Conservation (phyloP, 2,329 filamentous ascomycete species). For the Exophiala xenobiotica region DNA sequence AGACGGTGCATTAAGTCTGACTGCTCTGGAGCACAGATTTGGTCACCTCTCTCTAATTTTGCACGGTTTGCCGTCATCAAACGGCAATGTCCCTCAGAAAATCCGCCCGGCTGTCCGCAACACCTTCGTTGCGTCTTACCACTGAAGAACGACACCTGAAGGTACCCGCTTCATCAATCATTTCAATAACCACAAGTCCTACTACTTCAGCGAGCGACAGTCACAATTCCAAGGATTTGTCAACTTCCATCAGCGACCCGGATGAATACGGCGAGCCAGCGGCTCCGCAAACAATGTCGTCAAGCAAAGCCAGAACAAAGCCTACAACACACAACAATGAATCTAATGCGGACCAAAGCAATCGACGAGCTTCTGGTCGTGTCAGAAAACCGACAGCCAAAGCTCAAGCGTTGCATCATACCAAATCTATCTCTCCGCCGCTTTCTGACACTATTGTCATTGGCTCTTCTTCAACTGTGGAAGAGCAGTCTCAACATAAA, state of each 20-base stretch:
- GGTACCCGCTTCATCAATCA: constrained; percentile 1
- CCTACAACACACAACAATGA: not conserved
- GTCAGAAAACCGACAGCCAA: constrained; percentile 25
- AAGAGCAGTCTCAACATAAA: constrained; percentile 2
- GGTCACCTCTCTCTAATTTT: not conserved
- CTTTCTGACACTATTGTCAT: constrained; percentile 20
- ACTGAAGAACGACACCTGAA: constrained; percentile 3
- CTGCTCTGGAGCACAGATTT: not conserved
- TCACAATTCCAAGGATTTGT: constrained; percentile 5
- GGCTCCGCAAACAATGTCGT: constrained; percentile 10
- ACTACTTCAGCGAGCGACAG: constrained; percentile 8
- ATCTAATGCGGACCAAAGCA: not conserved
- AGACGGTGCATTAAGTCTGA: not conserved
- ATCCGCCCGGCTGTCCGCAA: constrained; percentile 13
- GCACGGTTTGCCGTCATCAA: not conserved
- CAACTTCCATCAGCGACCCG: constrained; percentile 17
- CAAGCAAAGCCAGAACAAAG: constrained; percentile 15
- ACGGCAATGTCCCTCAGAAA: constrained; percentile 17
- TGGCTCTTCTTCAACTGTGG: not conserved
- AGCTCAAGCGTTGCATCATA: constrained; percentile 19
- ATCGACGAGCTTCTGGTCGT: constrained; percentile 19
- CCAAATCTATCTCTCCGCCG: constrained; percentile 13
- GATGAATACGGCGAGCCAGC: constrained; percentile 18
- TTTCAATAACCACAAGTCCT: constrained; percentile 13
- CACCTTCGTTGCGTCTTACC: constrained; percentile 12